phyloP scores from a whole-genome alignment of 179 eudicot genomes.

The Beta corolliflora region DNA sequence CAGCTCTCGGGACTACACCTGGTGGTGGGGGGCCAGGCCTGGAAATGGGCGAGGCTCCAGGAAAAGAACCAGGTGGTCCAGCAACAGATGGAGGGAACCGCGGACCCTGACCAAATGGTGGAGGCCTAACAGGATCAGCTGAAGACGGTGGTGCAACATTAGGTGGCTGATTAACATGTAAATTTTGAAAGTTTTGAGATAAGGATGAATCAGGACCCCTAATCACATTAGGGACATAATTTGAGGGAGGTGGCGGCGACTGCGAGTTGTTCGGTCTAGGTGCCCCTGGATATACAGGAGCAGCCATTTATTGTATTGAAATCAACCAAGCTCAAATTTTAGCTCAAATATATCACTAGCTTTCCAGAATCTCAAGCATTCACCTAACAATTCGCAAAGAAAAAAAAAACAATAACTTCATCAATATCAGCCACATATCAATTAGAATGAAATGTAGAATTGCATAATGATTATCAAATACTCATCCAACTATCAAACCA shows the following conservation, averaged over 20 bases:
- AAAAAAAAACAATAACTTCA: slow-evolving; percentile 9
- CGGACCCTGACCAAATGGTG: slow-evolving; percentile 44
- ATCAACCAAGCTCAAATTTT: slow-evolving; percentile 15
- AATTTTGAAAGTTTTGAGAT: slow-evolving; percentile 47
- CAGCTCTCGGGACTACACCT: slow-evolving; percentile 64
- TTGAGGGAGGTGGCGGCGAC: slow-evolving; percentile 35
- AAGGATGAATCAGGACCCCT: slow-evolving; percentile 35
- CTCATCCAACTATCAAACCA: not conserved
- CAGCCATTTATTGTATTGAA: slow-evolving; percentile 38
- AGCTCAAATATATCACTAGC: slow-evolving; percentile 21
- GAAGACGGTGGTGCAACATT: slow-evolving; percentile 32
- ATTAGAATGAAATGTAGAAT: not conserved
- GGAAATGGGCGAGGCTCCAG: slow-evolving; percentile 41
- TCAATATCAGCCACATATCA: slow-evolving; percentile 11
- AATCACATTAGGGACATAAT: slow-evolving; percentile 34
- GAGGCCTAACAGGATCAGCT: slow-evolving; percentile 44
- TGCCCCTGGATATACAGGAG: slow-evolving; percentile 61
- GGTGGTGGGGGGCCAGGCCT: slow-evolving; percentile 83
- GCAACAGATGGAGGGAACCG: slow-evolving; percentile 47
- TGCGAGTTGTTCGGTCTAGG: slow-evolving; percentile 45
- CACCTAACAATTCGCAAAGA: slow-evolving; percentile 23
- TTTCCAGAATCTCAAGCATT: slow-evolving; percentile 17
- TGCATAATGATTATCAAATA: not conserved
- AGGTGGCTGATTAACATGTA: slow-evolving; percentile 42
- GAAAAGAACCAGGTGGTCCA: slow-evolving; percentile 37